These are phyloP conservation scores for Sarocladiaceae sp. DNA, from an alignment of 2,329 filamentous ascomycete species.

Conservation along the genomic window DNA sequence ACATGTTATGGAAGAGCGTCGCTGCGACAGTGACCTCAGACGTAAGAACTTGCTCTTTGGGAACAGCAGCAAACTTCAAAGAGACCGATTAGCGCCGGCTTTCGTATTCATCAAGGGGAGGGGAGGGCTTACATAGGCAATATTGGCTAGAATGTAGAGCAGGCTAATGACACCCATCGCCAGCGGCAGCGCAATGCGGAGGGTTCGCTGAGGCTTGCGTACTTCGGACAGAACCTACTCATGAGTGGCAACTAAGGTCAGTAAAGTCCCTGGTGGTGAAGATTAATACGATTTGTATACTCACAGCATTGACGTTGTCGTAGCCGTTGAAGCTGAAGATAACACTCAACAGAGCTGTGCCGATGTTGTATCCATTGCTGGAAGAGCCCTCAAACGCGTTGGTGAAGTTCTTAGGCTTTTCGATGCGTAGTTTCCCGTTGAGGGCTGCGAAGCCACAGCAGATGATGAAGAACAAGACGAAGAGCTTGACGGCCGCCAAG, in stretches of 20 bases:
- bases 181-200: not conserved
- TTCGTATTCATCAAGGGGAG: not conserved
- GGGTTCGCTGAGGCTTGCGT: not conserved
- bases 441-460: constrained; percentile 5
- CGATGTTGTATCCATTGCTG: constrained; percentile 2
- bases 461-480: constrained; percentile 4
- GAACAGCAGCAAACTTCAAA: not conserved
- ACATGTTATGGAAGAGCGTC: constrained; percentile 1
- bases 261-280: too few relatives aligned
- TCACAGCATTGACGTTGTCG: not conserved
- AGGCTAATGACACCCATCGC: not conserved
- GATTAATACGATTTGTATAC: too few relatives aligned
- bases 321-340: not conserved
- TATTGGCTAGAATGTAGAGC: not conserved
- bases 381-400: not conserved
- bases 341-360: not conserved
- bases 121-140: not conserved
- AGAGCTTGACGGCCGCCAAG: constrained; percentile 1
- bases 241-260: not conserved
- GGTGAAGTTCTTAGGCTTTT: constrained; percentile 2
- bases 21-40: not conserved
- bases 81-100: not conserved
- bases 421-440: not conserved
- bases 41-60: not conserved
- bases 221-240: constrained; percentile 1